Conservation (phyloP, 257 asterid species). For the Voacanga thouarsii region DNA sequence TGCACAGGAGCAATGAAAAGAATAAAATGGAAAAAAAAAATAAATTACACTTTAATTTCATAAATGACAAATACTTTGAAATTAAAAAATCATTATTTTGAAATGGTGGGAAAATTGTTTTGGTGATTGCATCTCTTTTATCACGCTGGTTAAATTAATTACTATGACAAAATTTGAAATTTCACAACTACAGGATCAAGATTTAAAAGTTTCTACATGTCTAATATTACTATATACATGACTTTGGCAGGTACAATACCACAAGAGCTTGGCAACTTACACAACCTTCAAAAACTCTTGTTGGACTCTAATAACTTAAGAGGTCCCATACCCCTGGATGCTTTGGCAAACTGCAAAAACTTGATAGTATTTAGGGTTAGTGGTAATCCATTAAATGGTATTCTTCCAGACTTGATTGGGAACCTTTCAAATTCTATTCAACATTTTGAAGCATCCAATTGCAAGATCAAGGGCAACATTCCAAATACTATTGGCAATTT, state of each 20-base stretch:
- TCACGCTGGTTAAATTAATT: too few relatives aligned
- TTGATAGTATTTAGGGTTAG: neutral
- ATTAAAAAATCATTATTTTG: too few relatives aligned
- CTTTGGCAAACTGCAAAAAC: constrained; percentile 17
- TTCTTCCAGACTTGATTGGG: constrained; percentile 26
- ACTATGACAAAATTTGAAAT: too few relatives aligned
- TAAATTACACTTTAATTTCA: too few relatives aligned
- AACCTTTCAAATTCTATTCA: constrained; percentile 22
- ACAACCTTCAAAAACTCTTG: neutral
- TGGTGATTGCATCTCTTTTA: too few relatives aligned
- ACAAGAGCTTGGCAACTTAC: neutral
- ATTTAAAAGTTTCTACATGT: too few relatives aligned
- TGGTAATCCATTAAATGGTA: constrained; percentile 20
- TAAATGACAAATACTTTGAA: too few relatives aligned
- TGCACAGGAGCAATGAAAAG: too few relatives aligned
- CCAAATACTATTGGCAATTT: constrained; percentile 33
- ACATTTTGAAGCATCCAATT: neutral
- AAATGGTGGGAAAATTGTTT: too few relatives aligned
- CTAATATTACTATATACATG: too few relatives aligned
- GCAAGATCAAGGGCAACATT: constrained; percentile 17
- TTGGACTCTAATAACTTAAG: neutral
- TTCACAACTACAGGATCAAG: too few relatives aligned
- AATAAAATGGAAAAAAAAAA: too few relatives aligned
- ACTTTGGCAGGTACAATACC: constrained; percentile 6
- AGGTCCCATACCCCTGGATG: neutral